A percentile compares a stretch with the other conserved stretches of the same genome.
Evolutionary conservation across 805 yeast genomes (phyloP).

Genomic region (Kuraishia capsulata): DNA sequence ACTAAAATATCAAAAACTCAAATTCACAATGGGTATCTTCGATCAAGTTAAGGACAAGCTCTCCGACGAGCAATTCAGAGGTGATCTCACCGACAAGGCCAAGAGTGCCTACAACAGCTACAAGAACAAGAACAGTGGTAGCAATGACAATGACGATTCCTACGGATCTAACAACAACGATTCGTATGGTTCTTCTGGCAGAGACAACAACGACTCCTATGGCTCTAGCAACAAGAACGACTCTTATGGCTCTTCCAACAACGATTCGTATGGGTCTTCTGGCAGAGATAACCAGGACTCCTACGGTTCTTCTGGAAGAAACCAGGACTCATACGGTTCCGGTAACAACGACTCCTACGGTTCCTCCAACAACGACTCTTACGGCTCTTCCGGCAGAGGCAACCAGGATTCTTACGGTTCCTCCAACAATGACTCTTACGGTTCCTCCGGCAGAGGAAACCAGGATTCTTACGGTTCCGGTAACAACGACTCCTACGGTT

Average conservation of each 20-base stretch:
- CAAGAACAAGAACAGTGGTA: conserved; percentile 7
- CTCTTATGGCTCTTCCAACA: conserved; percentile 21
- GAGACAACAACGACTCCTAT: conserved; percentile 17
- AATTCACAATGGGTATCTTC: conserved; percentile 29
- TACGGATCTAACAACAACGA: conserved; percentile 16
- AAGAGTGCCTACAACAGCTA: conserved; percentile 18
- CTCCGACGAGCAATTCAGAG: conserved; percentile 10
- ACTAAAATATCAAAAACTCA: not conserved
- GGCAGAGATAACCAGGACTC: conserved; percentile 16
- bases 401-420: conserved; percentile 1
- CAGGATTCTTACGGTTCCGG: conserved; percentile 10
- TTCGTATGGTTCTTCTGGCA: conserved; percentile 18
- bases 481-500: conserved; percentile 7
- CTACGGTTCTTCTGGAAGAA: conserved; percentile 9
- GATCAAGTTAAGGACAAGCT: conserved; percentile 30
- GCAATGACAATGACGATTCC: conserved; percentile 12
- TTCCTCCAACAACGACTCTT: conserved; percentile 19
- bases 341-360: conserved; percentile 11
- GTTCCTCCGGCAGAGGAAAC: conserved; percentile 9
- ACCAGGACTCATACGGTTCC: conserved; percentile 24
- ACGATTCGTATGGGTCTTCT: conserved; percentile 19
- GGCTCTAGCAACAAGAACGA: conserved; percentile 19
- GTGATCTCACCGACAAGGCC: conserved; percentile 11
- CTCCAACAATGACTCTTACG: conserved; percentile 22
- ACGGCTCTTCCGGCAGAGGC: conserved; percentile 14